phyloP scores from a whole-genome alignment of 345 rosid genomes.

The Melastoma malabathricum region DNA sequence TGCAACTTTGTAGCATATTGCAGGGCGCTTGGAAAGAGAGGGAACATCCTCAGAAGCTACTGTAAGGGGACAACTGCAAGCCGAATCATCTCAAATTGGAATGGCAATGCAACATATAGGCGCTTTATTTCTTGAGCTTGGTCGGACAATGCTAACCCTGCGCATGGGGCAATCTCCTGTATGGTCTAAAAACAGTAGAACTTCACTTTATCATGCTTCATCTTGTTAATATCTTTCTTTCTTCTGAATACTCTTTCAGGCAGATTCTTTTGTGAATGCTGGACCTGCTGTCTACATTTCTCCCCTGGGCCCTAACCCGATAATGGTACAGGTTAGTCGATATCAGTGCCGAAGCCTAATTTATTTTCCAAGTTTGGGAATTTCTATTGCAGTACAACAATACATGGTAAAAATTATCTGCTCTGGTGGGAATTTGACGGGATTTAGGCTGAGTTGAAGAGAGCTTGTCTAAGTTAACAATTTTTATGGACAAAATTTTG shows the following conservation, averaged over 20 bases:
- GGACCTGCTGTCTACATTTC: conserved; percentile 96
- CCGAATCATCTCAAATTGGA: conserved; percentile 61
- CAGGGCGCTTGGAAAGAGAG: conserved; percentile 68
- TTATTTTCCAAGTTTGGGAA: too few species aligned
- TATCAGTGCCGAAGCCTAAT: not conserved
- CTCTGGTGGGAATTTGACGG: too few species aligned
- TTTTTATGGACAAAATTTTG: too few species aligned
- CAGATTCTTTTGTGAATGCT: conserved; percentile 53
- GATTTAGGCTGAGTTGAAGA: too few species aligned
- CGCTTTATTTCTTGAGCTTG: conserved; percentile 88
- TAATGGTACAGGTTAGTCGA: conserved; percentile 81
- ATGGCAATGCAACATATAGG: conserved; percentile 80
- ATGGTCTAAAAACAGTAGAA: conserved; percentile 6
- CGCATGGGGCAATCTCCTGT: conserved; percentile 80
- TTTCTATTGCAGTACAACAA: too few species aligned
- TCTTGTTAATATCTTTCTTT: conserved; percentile 6
- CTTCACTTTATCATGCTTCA: not conserved
- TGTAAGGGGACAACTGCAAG: conserved; percentile 57
- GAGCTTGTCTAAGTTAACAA: too few species aligned
- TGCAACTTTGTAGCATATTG: conserved; percentile 68
- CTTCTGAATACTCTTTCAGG: conserved; percentile 22
- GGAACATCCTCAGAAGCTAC: conserved; percentile 52
- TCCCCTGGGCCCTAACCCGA: conserved; percentile 82
- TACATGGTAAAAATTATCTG: too few species aligned
- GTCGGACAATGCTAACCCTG: conserved; percentile 69